Conservation (phyloP, 371 early-diverging fungal species). For the Circinella umbellata region DNA sequence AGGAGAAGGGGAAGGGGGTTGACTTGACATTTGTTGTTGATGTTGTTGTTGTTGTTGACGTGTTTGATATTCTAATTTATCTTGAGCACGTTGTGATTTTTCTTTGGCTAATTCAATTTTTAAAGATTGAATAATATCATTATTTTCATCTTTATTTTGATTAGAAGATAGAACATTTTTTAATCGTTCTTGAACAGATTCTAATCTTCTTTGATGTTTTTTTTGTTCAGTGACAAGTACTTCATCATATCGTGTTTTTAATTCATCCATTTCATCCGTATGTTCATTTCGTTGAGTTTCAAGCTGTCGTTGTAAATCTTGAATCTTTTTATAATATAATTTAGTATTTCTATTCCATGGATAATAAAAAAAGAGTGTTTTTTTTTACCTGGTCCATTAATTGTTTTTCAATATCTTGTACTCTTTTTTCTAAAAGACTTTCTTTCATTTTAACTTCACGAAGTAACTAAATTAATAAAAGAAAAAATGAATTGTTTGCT, state of each 20-base stretch:
- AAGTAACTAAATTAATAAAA: constrained; percentile 31
- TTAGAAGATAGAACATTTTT: constrained; percentile 11
- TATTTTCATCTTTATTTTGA: constrained; percentile 3
- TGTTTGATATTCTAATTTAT: constrained; percentile 11
- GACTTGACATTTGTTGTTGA: constrained; percentile 16
- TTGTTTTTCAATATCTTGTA: constrained; percentile 26
- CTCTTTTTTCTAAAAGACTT: constrained; percentile 26
- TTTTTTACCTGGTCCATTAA: constrained; percentile 28
- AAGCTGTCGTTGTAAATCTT: constrained; percentile 20
- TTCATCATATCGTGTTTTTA: constrained; percentile 18
- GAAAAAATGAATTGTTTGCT: too few relatives aligned
- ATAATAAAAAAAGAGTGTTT: too few relatives aligned
- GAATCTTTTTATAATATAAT: constrained; percentile 11
- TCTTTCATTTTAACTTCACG: constrained; percentile 39
- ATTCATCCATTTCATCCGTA: constrained; percentile 20
- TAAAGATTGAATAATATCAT: neutral
- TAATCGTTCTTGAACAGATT: constrained; percentile 27
- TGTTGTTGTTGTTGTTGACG: constrained; percentile 20
- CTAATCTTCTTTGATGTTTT: constrained; percentile 29
- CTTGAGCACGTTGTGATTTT: neutral
- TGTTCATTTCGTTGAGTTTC: constrained; percentile 20
- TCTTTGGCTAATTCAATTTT: constrained; percentile 7
- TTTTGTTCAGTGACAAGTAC: constrained; percentile 26
- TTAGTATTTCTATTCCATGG: too few relatives aligned
- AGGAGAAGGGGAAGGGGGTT: neutral